phyloP scores from a whole-genome alignment of 257 asterid species.

The Scutellaria galericulata region DNA sequence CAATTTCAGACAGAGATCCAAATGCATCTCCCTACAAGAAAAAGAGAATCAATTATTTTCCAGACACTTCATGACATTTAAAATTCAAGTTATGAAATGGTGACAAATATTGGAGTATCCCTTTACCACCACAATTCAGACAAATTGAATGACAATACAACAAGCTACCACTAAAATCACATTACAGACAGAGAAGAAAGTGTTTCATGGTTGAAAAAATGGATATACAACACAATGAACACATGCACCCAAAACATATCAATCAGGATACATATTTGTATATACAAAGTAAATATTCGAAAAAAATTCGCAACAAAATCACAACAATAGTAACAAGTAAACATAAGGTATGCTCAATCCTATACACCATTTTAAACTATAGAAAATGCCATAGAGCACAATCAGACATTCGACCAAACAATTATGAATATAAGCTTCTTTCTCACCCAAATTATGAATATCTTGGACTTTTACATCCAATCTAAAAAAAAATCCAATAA shows the following conservation, averaged over 20 bases:
- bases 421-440: neutral
- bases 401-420: neutral
- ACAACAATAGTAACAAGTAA: neutral
- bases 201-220: neutral
- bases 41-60: slow-evolving; percentile 13
- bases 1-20: slow-evolving; percentile 34
- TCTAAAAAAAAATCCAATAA: neutral
- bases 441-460: neutral
- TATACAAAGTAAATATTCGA: neutral
- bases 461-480: neutral
- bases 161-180: neutral
- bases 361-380: neutral
- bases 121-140: neutral
- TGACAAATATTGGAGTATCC: neutral
- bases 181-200: neutral
- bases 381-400: neutral
- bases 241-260: slow-evolving; percentile 1
- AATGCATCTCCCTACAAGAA: slow-evolving; percentile 24
- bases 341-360: neutral
- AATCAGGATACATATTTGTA: neutral
- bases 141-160: neutral
- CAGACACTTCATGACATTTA: neutral
- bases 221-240: too few species aligned
- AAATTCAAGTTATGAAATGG: neutral
- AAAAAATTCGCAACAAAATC: neutral